Base-by-base conservation (phyloP, 192 early-diverging fungal species). In the Diversispora eburnea region DNA sequence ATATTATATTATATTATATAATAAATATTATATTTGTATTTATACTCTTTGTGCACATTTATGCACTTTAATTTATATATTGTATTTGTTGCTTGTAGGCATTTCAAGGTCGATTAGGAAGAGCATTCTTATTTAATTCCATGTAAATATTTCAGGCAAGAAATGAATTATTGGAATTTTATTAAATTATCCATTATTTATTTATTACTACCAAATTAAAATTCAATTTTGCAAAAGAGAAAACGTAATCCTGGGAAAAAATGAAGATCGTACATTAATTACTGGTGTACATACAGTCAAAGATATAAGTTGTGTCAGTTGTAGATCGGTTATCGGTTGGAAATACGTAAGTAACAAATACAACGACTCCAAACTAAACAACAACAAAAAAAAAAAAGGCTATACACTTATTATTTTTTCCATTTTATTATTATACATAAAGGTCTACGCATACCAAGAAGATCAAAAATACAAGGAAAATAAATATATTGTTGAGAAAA, bases 391-490 rank as follows among this genome's bases (percentile, higher is more conserved):
- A 17, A 54, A 17, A 10, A 17, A 54, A 17, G 2, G 12, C 45
- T 68, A 39, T 15, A 13, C 45, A 42, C 9, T 9, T 39, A 39
- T 33, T 67, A 19, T 62, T 51, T 12, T 33, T 45, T 47, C 47
- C 3, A 48, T 47, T 49, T 19, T 43, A 0, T 64, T 41, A 9
- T 43, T 45, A 46, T 43, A 42, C 33, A 33, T 33, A 33, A 63
- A 84, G 83, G 73, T 88, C 8, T 77, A 77, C 58, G 84, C 87
- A 12, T 87, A 82, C 58, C 80, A 83, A 52, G 77, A 84, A 57
- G 74, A 73, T 49, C 84, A 88, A 79, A 85, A 85, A 72, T 87
- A 87, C 68, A 87, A 87, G 67, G 86, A 85, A 54, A 81, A 81
- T 60, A 85, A 82, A 77, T 85, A 77, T 66, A 87, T 87, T 60